A percentile compares a stretch with the other conserved stretches of the same genome.
Evolutionary conservation across 2,329 filamentous ascomycete genomes (phyloP).

Genomic region (Ophiocordyceps robertsii): DNA sequence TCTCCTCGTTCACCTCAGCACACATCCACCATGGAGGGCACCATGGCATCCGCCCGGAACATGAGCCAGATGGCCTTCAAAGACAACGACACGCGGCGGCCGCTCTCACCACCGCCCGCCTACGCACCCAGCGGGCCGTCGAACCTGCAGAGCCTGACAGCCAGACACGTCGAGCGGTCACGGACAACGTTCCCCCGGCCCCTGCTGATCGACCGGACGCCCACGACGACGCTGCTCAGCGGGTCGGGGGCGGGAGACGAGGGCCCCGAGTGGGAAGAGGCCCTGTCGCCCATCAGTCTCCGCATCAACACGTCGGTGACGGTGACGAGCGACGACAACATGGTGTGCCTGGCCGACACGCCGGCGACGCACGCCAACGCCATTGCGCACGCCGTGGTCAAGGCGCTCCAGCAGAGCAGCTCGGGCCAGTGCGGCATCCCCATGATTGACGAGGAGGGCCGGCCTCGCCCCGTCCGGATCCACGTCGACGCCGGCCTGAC

Average conservation of each 20-base stretch:
- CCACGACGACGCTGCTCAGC: not conserved
- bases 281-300: conserved; percentile 27
- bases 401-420: conserved; percentile 28
- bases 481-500: conserved; percentile 31
- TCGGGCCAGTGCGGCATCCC: conserved; percentile 24
- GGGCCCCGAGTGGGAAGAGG: conserved; percentile 6
- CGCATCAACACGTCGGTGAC: conserved; percentile 33
- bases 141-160: conserved; percentile 5
- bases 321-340: conserved; percentile 34
- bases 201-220: not conserved
- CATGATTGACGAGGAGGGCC: conserved; percentile 32
- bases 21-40: not conserved
- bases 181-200: not conserved
- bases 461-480: conserved; percentile 25
- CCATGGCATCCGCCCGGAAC: not conserved
- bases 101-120: conserved; percentile 14
- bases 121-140: conserved; percentile 12
- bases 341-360: conserved; percentile 27
- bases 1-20: not conserved
- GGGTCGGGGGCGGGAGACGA: conserved; percentile 8
- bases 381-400: conserved; percentile 30
- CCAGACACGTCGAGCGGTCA: not conserved
- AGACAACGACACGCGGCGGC: not conserved
- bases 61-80: not conserved
- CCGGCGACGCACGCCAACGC: conserved; percentile 24